phyloP scores from a whole-genome alignment of 192 early-diverging fungal genomes.

The Piromyces finnis region DNA sequence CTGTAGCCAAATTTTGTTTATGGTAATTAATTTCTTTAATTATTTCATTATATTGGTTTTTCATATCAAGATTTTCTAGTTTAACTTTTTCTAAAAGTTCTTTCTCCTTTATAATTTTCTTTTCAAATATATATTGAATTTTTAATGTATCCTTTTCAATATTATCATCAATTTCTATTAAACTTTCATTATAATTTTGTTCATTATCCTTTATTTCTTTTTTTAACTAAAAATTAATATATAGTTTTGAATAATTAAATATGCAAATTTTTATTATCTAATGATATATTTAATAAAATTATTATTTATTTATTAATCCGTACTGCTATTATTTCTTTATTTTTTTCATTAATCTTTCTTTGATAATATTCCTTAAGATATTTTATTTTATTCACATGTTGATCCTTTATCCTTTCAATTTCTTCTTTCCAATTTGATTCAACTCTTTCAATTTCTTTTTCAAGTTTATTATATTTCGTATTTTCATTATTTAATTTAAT shows the following conservation, averaged over 20 bases:
- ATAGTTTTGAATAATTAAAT: too few species aligned
- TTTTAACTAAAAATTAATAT: background rate
- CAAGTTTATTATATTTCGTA: background rate
- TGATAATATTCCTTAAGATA: background rate
- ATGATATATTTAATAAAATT: background rate
- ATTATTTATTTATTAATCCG: background rate
- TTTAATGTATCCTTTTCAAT: conserved; percentile 20
- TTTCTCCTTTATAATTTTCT: conserved; percentile 19
- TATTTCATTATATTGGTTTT: conserved; percentile 11
- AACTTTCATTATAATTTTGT: background rate
- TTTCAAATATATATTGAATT: conserved; percentile 18
- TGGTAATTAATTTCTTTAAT: conserved; percentile 25
- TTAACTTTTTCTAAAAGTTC: conserved; percentile 15
- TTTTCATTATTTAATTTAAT: background rate
- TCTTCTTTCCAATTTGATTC: background rate
- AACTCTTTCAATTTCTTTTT: background rate
- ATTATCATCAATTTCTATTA: conserved; percentile 19
- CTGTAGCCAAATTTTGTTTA: conserved; percentile 20
- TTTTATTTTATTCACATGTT: background rate
- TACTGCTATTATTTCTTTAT: background rate
- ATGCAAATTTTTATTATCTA: background rate
- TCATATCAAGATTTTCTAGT: conserved; percentile 24
- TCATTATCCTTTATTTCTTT: background rate
- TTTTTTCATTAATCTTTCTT: conserved; percentile 3
- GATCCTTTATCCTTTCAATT: background rate